Evolutionary conservation across 371 early-diverging fungal species (phyloP), one percentile per base, ranked within the genome.

Genomic region (Mortierella sp.): DNA sequence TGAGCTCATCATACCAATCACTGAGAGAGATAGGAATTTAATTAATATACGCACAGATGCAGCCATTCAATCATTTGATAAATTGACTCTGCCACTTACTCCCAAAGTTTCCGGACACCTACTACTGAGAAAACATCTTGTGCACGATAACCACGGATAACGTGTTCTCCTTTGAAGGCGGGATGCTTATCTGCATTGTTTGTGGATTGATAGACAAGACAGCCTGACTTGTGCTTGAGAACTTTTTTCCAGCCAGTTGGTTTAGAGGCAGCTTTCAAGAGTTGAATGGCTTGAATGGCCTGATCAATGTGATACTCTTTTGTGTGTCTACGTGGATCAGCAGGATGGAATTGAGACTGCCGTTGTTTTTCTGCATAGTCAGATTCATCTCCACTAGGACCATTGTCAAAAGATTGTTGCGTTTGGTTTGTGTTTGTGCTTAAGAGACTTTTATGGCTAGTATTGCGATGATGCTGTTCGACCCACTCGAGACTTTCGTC

Each of bases 51-150:
- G 28, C 28, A 28, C 28, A 28, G 28, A 28, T 28, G 28, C 28
- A 28, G 2, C 28, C 28, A 41, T 41, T 3, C 13, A 41, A 41
- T 47, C 15, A 28, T 28, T 28, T 28, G 28, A 28, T 47, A 10
- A 19, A 16, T 47, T 16, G 24, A 16, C 8, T 21, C 5, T 5
- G 24, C 13, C 21, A 81, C 82, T 53, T 74, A 81, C 82, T 91
- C 91, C 90, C 90, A 91, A 19, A 92, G 70, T 61, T 89, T 90
- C 41, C 93, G 81, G 79, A 89, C 90, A n/a, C 90, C 91, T 65
- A 93, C 89, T 15, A 92, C 88, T 24, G 91, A 88, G 69, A 92
- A 91, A 40, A 93, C 87, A 16, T 91, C 86, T 57, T 91, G 91
- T 2, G 93, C 92, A 15, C 88, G 79, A 61, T 90, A 91, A 0